Percentiles rank a stretch among this genome's conserved stretches.
phyloP scores from a whole-genome alignment of 148 eudicot genomes.

The Selenicereus undatus region DNA sequence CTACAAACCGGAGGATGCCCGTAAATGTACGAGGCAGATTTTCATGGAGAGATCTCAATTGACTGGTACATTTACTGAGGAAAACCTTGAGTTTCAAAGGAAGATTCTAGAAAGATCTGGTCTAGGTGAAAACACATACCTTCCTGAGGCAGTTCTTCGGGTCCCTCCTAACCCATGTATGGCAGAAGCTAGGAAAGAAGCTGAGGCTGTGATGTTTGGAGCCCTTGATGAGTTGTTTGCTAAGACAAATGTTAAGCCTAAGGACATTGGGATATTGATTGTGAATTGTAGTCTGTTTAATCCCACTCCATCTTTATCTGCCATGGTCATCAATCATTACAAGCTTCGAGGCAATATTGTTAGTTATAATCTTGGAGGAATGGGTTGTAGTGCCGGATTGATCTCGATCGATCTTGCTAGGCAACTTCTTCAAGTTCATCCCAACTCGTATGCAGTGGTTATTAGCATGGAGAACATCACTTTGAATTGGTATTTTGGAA shows the following conservation, averaged over 20 bases:
- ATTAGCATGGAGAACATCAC: slow-evolving; percentile 49
- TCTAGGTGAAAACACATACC: slow-evolving; percentile 47
- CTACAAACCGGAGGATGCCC: slow-evolving; percentile 47
- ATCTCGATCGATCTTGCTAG: slow-evolving; percentile 51
- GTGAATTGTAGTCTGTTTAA: slow-evolving; percentile 54
- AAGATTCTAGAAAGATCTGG: slow-evolving; percentile 55
- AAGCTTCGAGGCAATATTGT: slow-evolving; percentile 45
- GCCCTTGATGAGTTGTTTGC: slow-evolving; percentile 54
- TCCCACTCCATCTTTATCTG: slow-evolving; percentile 47
- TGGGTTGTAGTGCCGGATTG: slow-evolving; percentile 55
- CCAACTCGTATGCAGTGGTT: slow-evolving; percentile 44
- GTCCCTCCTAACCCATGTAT: slow-evolving; percentile 51
- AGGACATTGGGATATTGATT: slow-evolving; percentile 47
- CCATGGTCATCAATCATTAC: slow-evolving; percentile 45
- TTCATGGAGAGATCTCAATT: slow-evolving; percentile 46
- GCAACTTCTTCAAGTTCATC: slow-evolving; percentile 45
- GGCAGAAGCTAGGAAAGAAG: slow-evolving; percentile 55
- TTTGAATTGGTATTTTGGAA: slow-evolving; percentile 49
- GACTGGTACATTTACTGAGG: slow-evolving; percentile 35
- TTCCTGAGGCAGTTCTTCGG: slow-evolving; percentile 41
- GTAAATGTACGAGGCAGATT: slow-evolving; percentile 43
- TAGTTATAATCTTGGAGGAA: slow-evolving; percentile 50
- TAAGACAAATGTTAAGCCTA: slow-evolving; percentile 44
- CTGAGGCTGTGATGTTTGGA: slow-evolving; percentile 52
- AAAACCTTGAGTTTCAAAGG: slow-evolving; percentile 41